Evolutionary conservation across 306 rosid genomes (phyloP).

Genomic region (Vigna nakashimae): DNA sequence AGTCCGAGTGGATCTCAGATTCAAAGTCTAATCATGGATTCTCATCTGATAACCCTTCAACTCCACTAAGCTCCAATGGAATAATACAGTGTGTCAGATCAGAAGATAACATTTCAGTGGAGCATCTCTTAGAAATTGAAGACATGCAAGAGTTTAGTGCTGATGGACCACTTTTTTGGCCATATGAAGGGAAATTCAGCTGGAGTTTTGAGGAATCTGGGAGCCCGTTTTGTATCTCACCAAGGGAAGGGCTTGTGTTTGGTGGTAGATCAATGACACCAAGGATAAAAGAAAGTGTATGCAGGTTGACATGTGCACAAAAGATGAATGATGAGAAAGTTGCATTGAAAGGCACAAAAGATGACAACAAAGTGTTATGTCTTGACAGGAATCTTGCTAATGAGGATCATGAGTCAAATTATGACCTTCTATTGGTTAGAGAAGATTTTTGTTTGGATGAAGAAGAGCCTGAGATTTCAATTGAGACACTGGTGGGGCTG

Average conservation of each 20-base stretch:
- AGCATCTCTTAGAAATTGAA: constrained; percentile 38
- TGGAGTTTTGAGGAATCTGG: constrained; percentile 49
- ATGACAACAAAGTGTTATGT: neutral
- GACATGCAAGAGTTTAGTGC: constrained; percentile 11
- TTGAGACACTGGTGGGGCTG: constrained; percentile 65
- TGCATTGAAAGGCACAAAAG: neutral
- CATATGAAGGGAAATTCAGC: constrained; percentile 45
- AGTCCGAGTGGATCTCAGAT: constrained; percentile 50
- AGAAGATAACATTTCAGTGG: constrained; percentile 23
- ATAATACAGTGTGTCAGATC: neutral
- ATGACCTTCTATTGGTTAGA: constrained; percentile 27
- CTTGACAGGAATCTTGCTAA: neutral
- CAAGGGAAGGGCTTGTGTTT: constrained; percentile 43
- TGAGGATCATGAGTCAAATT: constrained; percentile 34
- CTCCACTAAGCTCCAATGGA: neutral
- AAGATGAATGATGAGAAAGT: constrained; percentile 9
- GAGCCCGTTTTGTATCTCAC: constrained; percentile 53
- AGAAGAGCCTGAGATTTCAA: constrained; percentile 41
- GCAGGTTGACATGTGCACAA: neutral
- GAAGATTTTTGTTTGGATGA: constrained; percentile 37
- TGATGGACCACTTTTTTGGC: constrained; percentile 69
- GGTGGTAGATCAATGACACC: constrained; percentile 40
- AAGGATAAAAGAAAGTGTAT: constrained; percentile 17
- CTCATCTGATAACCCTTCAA: neutral
- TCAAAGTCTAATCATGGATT: constrained; percentile 21